Conservation (phyloP, 2,329 filamentous ascomycete genomes). For the Gaeumannomyces tritici region DNA sequence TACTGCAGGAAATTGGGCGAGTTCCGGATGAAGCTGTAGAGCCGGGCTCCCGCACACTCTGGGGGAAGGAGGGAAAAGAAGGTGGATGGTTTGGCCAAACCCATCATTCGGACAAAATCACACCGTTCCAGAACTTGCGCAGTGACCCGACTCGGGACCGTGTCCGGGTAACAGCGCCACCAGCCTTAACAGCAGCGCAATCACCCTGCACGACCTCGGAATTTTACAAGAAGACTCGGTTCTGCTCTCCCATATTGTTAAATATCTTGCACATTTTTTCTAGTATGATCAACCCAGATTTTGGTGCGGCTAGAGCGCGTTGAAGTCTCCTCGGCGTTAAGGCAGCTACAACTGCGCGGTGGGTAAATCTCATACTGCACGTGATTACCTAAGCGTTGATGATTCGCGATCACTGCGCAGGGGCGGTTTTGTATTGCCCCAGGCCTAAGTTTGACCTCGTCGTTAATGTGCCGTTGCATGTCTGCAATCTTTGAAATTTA, state of each 20-base stretch:
- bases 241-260: neutral
- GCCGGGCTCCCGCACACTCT: neutral
- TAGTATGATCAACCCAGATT: neutral
- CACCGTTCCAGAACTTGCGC: neutral
- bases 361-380: neutral
- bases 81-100: slow-evolving; percentile 1
- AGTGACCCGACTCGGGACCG: neutral
- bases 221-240: neutral
- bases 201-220: neutral
- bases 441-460: neutral
- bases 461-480: neutral
- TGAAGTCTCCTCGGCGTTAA: neutral
- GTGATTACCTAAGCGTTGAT: neutral
- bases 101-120: neutral
- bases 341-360: neutral
- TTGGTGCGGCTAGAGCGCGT: neutral
- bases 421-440: neutral
- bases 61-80: neutral
- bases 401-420: neutral
- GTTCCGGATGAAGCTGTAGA: neutral
- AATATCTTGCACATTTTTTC: neutral
- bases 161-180: neutral
- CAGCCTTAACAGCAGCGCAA: neutral
- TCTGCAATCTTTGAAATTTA: neutral
- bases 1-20: neutral